Evolutionary conservation across 2,329 filamentous ascomycete genomes (phyloP), one percentile per base, ranked within the genome.

Genomic region (Pyrenochaeta sp.): DNA sequence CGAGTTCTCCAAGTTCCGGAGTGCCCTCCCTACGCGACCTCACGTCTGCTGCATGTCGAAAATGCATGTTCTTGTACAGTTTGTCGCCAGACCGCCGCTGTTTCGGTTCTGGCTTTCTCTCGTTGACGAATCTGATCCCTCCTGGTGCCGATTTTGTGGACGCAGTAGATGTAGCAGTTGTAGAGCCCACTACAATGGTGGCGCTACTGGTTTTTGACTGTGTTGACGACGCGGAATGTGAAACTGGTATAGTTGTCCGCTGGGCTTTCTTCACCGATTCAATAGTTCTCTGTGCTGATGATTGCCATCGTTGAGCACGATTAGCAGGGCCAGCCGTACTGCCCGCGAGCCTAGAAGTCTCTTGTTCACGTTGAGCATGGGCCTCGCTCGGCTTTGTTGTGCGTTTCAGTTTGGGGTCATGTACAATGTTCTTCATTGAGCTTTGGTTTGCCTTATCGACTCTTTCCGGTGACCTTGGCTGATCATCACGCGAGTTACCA

Each of bases 71-170:
- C 0, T 9, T 49, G 37, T 59, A 75, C 0, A 48, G 55, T 7
- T 54, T 60, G 3, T 61, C 52, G 2, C 54, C 52, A 3, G 60
- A 59, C 15, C 55, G 48, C 60, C 56, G 63, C 36, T 30, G 41
- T 30, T 49, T 61, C 35, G 46, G 62, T 2, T 30, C 35, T 3
- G 40, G 30, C 14, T 56, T 63, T 1, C 63, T 60, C 32, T 69
- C 9, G 32, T 75, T 69, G 23, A 71, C 51, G 4, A 74, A 54
- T 11, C 48, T 69, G 37, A 74, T 74, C 3, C 57, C 53, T 18
- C 32, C 40, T 39, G 51, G 36, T 15, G 32, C 15, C 47, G 51
- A 41, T 45, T 32, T 39, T 7, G 6, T 41, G 4, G 46, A 27
- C 33, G 41, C 51, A 14, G 36, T 50, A 11, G 37, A 51, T n/a